Conservation (phyloP, 108 stramenopile genomes). For the Bacterosira constricta region DNA sequence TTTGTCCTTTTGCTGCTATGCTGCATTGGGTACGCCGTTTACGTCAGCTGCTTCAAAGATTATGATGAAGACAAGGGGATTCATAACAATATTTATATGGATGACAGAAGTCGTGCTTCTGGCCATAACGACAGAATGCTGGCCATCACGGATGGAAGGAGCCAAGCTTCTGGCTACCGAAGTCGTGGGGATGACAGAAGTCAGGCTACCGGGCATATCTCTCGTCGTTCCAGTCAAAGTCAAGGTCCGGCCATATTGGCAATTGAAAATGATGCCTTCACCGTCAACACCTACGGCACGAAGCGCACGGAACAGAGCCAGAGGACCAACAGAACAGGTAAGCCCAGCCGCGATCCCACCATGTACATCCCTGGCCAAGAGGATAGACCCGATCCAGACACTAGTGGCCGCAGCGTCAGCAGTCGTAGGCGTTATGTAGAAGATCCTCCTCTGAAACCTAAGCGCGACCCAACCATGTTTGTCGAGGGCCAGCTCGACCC, state of each 20-base stretch:
- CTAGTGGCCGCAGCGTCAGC: background rate
- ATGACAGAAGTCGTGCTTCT: conserved; percentile 5
- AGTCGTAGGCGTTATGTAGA: background rate
- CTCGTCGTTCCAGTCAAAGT: background rate
- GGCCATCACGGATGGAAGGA: conserved; percentile 2
- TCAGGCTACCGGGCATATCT: background rate
- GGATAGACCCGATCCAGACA: background rate
- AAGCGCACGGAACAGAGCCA: background rate
- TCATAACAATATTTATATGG: conserved; percentile 22
- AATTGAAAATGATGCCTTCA: conserved; percentile 27
- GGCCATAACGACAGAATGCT: background rate
- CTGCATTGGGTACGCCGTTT: conserved; percentile 29
- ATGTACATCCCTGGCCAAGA: background rate
- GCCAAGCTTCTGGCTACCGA: background rate
- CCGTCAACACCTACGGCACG: conserved; percentile 31
- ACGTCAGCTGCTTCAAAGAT: background rate
- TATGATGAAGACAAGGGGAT: conserved; percentile 15
- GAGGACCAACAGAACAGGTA: too few species aligned
- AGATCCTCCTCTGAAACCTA: background rate
- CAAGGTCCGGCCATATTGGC: conserved; percentile 17
- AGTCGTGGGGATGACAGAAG: background rate
- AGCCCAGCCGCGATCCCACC: background rate
- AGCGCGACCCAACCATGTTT: background rate
- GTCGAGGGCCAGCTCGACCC: too few species aligned
- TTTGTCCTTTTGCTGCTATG: conserved; percentile 8